Evolutionary conservation across 2,329 filamentous ascomycete species (phyloP).

Genomic region (Immersiporthe knoxdaviesiana): DNA sequence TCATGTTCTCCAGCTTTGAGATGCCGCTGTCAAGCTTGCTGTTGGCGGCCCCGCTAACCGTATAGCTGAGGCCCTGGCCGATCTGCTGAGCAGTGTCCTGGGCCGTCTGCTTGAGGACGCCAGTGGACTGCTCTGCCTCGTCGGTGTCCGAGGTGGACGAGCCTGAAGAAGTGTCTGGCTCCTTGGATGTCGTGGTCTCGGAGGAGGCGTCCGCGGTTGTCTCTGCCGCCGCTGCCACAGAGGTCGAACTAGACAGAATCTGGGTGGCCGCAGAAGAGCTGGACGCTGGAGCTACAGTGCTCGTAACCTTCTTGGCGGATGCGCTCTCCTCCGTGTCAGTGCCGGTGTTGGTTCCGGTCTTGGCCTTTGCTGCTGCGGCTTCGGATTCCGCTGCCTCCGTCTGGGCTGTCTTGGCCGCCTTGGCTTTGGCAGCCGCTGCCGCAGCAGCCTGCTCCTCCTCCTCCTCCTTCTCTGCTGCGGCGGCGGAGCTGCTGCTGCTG

Average conservation of each 20-base stretch:
- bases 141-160: neutral
- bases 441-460: neutral
- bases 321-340: neutral
- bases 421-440: neutral
- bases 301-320: neutral
- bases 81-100: neutral
- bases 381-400: neutral
- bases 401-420: neutral
- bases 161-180: neutral
- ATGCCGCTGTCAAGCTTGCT: neutral
- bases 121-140: neutral
- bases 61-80: neutral
- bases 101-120: neutral
- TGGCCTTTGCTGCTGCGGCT: neutral
- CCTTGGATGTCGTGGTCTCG: too few species aligned
- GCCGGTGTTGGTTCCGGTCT: neutral
- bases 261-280: neutral
- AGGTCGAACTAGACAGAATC: neutral
- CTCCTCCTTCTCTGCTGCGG: neutral
- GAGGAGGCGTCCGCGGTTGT: too few species aligned
- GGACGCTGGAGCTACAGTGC: neutral
- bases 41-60: neutral
- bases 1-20: constrained; percentile 6
- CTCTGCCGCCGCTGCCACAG: too few species aligned
- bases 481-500: neutral